Conservation (phyloP, 2,329 filamentous ascomycete species). For the Aspergillus niger region DNA sequence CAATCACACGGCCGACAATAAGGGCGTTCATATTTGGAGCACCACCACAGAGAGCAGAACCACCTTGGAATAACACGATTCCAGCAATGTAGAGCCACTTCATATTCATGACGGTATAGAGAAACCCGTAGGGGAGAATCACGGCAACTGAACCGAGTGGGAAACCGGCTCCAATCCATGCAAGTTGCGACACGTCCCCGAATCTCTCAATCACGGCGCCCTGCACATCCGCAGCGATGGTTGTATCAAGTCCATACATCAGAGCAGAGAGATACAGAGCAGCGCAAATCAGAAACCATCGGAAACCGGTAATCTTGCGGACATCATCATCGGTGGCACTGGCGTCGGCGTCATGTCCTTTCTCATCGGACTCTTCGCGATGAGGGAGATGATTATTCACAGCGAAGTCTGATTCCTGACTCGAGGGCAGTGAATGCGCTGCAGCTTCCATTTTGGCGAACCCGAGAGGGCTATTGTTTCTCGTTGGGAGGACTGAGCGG, state of each 20-base stretch:
- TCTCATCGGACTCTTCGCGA: neutral
- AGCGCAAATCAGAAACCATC: conserved; percentile 24
- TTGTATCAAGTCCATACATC: conserved; percentile 46
- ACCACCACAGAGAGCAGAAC: conserved; percentile 43
- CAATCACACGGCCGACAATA: conserved; percentile 44
- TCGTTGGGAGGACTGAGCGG: too few relatives aligned
- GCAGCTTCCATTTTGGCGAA: too few relatives aligned
- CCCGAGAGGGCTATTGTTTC: too few relatives aligned
- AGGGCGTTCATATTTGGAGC: conserved; percentile 48
- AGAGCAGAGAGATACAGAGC: conserved; percentile 42
- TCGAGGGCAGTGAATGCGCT: too few relatives aligned
- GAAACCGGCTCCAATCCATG: conserved; percentile 49
- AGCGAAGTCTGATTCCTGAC: too few relatives aligned
- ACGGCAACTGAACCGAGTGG: conserved; percentile 46
- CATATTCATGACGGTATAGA: conserved; percentile 42
- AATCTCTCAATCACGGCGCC: conserved; percentile 45
- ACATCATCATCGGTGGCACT: neutral
- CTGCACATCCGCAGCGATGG: conserved; percentile 54
- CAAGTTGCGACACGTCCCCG: conserved; percentile 40
- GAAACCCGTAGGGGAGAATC: conserved; percentile 35
- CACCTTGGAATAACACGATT: conserved; percentile 29
- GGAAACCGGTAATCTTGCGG: conserved; percentile 8
- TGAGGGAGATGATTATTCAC: neutral
- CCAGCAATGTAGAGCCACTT: conserved; percentile 44
- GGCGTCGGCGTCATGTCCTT: neutral